phyloP scores from a whole-genome alignment of 225 moss, liverwort and hornwort species.

The Climacium dendroides region DNA sequence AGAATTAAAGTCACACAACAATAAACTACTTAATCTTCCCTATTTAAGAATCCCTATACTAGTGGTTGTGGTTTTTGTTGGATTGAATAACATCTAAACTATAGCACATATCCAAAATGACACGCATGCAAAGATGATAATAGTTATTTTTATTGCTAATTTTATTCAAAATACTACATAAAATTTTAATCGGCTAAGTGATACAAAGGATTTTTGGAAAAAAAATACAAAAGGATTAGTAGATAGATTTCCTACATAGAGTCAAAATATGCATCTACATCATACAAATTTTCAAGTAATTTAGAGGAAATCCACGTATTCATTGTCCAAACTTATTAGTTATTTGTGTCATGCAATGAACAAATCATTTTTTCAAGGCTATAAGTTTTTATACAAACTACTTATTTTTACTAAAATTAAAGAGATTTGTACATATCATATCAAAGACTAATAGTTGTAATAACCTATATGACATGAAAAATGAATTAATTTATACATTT shows the following conservation, averaged over 20 bases:
- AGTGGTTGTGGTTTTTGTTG: fast-evolving
- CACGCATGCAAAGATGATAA: fast-evolving
- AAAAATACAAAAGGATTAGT: neutral
- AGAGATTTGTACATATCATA: neutral
- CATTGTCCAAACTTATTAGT: neutral
- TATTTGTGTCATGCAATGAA: neutral
- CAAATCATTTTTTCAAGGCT: neutral
- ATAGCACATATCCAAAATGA: neutral
- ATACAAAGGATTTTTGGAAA: neutral
- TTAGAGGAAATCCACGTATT: neutral
- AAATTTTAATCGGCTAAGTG: neutral
- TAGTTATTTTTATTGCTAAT: neutral
- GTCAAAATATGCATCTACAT: neutral
- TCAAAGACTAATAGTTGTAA: neutral
- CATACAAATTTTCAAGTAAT: neutral
- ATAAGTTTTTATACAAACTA: neutral
- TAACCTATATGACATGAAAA: no score
- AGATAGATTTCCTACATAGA: neutral
- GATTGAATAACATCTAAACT: neutral
- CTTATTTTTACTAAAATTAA: neutral
- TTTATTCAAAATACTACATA: neutral
- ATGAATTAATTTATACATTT: neutral
- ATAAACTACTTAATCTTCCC: neutral
- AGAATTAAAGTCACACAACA: no score
- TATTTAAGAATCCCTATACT: fast-evolving